Evolutionary conservation across 352 stramenopile species (phyloP), one percentile per base, ranked within the genome.

Genomic region (Phytophthora ohioensis): DNA sequence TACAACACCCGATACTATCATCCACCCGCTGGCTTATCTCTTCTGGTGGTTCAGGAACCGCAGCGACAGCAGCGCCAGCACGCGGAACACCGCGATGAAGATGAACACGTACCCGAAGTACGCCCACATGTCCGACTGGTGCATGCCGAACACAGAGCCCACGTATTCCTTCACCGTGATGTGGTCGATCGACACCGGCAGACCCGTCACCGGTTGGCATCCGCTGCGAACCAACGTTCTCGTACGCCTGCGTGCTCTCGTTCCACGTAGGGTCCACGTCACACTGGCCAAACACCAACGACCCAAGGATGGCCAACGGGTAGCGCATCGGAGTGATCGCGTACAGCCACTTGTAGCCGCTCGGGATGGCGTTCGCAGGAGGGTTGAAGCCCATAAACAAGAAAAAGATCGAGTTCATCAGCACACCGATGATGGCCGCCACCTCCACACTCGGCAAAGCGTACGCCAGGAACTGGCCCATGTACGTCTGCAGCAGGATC

Each of bases 41-140:
- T 79, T 80, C 67, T 84, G 76, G 49, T 81, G 73, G 60, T 78
- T 81, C 36, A 81, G 12, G 41, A 70, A 81, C 11, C 74, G 65
- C 60, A 85, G 67, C 17, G 61, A 70, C 43, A 84, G 45, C 27
- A 79, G 62, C 13, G 73, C 71, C 15, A 85, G 53, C 4, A 81
- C 7, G 13, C 71, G 66, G 45, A 82, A 79, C 27, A 71, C 61
- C 12, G 65, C 69, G 30, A 82, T 84, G 64, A 72, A 81, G 32
- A 60, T 71, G 27, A 83, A 58, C 56, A 85, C 77, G 49, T 65
- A 75, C 9, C 57, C 57, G 36, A 65, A 65, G 2, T 65, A 21
- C 45, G 43, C 32, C 57, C 57, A 65, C 57, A 65, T 65, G 35
- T 65, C 46, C 36, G 57, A 56, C 38, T 65, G 48, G 57, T 65